Evolutionary conservation across 495 filamentous ascomycete species (phyloP).

Genomic region (Pyrenula massariospora): DNA sequence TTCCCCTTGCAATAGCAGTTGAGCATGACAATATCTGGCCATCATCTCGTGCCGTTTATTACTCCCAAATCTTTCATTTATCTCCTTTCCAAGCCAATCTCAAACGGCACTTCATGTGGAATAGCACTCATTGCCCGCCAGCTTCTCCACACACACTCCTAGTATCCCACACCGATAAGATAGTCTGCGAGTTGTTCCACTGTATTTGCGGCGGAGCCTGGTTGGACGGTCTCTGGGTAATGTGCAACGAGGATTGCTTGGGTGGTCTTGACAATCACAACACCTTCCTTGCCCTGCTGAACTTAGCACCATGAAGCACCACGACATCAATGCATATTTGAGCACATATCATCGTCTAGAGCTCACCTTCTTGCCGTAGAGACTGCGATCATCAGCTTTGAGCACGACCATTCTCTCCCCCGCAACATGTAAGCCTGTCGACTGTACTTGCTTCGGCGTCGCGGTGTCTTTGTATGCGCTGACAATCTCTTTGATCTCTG

Average conservation of each 20-base stretch:
- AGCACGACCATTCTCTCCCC: slow-evolving; percentile 63
- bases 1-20: neutral
- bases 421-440: slow-evolving; percentile 56
- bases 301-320: neutral
- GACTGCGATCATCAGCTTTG: slow-evolving; percentile 59
- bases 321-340: neutral
- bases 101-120: neutral
- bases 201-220: slow-evolving; percentile 50
- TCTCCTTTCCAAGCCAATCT: neutral
- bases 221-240: slow-evolving; percentile 58
- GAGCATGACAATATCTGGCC: neutral
- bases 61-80: neutral
- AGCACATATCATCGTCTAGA: neutral
- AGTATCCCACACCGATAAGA: slow-evolving; percentile 59
- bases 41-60: neutral
- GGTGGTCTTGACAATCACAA: slow-evolving; percentile 67
- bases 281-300: slow-evolving; percentile 76
- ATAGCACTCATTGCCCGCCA: neutral
- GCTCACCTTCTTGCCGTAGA: slow-evolving; percentile 78
- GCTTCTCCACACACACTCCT: slow-evolving; percentile 8
- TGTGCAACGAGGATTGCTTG: slow-evolving; percentile 81
- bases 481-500: slow-evolving; percentile 50
- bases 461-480: slow-evolving; percentile 29
- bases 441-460: slow-evolving; percentile 34
- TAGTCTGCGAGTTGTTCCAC: slow-evolving; percentile 67